phyloP scores from a whole-genome alignment of 2,329 filamentous ascomycete genomes.

The Talaromyces sp. region DNA sequence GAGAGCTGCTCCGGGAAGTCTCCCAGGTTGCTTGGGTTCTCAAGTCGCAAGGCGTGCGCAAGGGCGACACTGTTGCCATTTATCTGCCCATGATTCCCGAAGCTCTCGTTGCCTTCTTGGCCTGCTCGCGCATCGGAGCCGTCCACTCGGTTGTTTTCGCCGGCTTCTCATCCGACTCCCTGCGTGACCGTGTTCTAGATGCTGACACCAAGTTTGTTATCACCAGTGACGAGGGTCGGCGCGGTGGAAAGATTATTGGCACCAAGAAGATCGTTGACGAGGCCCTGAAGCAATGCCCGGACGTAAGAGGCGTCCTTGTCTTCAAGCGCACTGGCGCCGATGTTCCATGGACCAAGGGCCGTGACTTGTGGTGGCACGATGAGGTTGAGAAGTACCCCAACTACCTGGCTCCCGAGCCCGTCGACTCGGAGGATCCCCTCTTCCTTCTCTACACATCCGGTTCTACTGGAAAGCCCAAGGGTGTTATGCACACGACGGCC shows the following conservation, averaged over 20 bases:
- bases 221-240: constrained; percentile 95
- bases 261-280: constrained; percentile 99
- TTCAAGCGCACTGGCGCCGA: constrained; percentile 94
- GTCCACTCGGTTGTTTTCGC: constrained; percentile 98
- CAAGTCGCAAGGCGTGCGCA: constrained; percentile 92
- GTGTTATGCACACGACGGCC: constrained; percentile 94
- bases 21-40: constrained; percentile 81
- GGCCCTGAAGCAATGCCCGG: constrained; percentile 90
- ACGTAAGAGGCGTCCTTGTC: constrained; percentile 79
- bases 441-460: constrained; percentile 98
- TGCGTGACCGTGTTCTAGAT: constrained; percentile 91
- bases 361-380: constrained; percentile 98
- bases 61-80: constrained; percentile 94
- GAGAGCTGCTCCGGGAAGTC: constrained; percentile 88
- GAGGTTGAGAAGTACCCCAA: constrained; percentile 94
- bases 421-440: constrained; percentile 91
- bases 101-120: constrained; percentile 84
- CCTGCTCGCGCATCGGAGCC: constrained; percentile 86
- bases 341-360: constrained; percentile 80
- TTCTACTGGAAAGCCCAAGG: constrained; percentile 97
- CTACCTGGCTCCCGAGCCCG: constrained; percentile 82
- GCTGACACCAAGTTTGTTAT: constrained; percentile 90
- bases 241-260: constrained; percentile 92
- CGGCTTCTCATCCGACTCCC: constrained; percentile 92
- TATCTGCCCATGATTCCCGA: constrained; percentile 99